Evolutionary conservation across 768 basidiomycete species (phyloP), one percentile per base, ranked within the genome.

Genomic region (Nidularia pulvinata): DNA sequence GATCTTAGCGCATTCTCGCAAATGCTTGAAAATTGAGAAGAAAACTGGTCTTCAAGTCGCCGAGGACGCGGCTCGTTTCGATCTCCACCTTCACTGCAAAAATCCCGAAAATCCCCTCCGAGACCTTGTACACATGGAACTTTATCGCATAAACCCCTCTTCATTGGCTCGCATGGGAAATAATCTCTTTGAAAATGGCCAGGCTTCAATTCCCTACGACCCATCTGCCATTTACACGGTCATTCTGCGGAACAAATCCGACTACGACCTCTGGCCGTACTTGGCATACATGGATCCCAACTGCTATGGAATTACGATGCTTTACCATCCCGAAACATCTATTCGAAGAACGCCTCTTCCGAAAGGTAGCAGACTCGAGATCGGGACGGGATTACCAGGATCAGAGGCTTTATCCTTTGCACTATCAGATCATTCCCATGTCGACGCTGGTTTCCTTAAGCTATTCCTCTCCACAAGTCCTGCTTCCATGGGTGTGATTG

Each of bases 211-310:
- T 39, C 63, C 68, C 13, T 75, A 75, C 58, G 68, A 76, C 49
- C 64, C 68, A 55, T 67, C 67, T 33, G 64, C 75, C 45, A 69
- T 80, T 16, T 85, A 82, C 55, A 66, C 71, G 36, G 67, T 85
- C 46, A 67, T 77, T 35, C 62, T 86, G 22, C 75, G 70, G 55
- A 85, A 86, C 57, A 63, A 69, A 36, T 75, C 84, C 1, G 72
- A 77, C 57, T 57, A 65, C 52, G 78, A 82, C 61, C 74, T 86
- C 32, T 86, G 84, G 84, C 83, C 85, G 33, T 84, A 83, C 61
- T 71, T 86, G 34, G 76, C 77, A 1, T 84, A 81, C 61, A 81
- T 86, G 80, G 82, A 86, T 59, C 77, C 82, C 2, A 76, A 73
- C 51, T 78, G 72, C 39, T 79, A 84, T 54, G 74, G 72, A 49